Conservation (phyloP, 2,329 filamentous ascomycete genomes). For the Akanthomyces lecanii region DNA sequence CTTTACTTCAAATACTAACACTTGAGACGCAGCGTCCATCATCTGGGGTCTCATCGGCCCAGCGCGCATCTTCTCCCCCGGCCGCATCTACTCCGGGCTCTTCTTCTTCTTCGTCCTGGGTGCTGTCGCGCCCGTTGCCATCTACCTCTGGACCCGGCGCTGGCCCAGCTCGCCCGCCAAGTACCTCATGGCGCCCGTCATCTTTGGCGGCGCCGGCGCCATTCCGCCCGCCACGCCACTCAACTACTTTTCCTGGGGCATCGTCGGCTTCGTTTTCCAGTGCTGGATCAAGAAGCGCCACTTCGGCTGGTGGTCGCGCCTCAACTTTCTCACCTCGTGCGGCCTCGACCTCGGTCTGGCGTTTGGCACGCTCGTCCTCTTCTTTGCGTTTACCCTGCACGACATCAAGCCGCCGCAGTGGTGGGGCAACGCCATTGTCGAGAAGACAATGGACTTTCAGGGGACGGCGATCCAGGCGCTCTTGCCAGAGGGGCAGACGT, state of each 20-base stretch:
- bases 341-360: constrained; percentile 66
- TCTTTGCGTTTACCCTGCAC: constrained; percentile 64
- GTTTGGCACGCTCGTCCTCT: constrained; percentile 63
- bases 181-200: constrained; percentile 57
- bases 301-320: constrained; percentile 67
- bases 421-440: constrained; percentile 63
- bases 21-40: constrained; percentile 45
- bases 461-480: constrained; percentile 55
- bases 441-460: constrained; percentile 57
- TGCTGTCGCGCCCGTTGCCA: constrained; percentile 46
- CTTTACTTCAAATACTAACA: neutral
- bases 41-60: constrained; percentile 66
- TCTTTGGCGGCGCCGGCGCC: constrained; percentile 55
- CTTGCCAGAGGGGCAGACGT: constrained; percentile 51
- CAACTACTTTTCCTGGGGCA: constrained; percentile 70
- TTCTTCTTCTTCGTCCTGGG: constrained; percentile 58
- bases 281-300: constrained; percentile 59
- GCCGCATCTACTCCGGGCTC: constrained; percentile 57
- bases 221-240: constrained; percentile 67
- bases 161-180: constrained; percentile 48
- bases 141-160: constrained; percentile 47
- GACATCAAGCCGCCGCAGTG: constrained; percentile 59
- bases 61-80: constrained; percentile 58
- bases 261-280: constrained; percentile 69
- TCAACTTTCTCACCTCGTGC: constrained; percentile 69